Base-by-base conservation (phyloP, 495 filamentous ascomycete species). In the Schizothecium vesticola region DNA sequence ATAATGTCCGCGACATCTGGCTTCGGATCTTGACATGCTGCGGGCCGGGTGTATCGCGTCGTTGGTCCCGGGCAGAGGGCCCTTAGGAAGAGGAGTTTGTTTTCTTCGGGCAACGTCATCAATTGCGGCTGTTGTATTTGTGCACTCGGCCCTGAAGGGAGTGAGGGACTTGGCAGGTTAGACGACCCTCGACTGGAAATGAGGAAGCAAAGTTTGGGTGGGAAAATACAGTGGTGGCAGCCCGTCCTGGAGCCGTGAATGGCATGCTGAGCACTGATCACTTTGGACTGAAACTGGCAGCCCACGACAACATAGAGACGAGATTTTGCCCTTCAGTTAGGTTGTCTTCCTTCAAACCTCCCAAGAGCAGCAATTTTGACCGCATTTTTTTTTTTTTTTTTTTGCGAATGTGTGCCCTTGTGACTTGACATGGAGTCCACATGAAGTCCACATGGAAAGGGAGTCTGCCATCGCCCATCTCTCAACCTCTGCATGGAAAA, bases 301-400 rank as follows among this genome's bases (percentile, higher is more conserved):
- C 19, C 26, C 16, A 51, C 43, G 43, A 51, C 43, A 51, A 19
- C 43, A 33, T 2, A 6, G 26, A 28, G 26, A 28, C 26, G 6
- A 3, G 11, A 33, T 13, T 13, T 31, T 33, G 12, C 6, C 16
- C 19, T 8, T 19, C 43, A 51, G 16, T n/a, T n/a, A 2, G 62
- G n/a, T n/a, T 68, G 59, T 65, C 71, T 70, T 51, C 71, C 68
- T 68, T 29, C 26, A 56, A 56, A 3, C 55, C 26, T 24, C 58
- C 13, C 26, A 13, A 43, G 33, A 43, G 33, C 33, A 43, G 7
- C 23, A 31, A 13, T 13, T 55, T 64, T 64, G 61, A 56, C 23
- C 21, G 12, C 56, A 33, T 1, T 33, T 33, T 33, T 33, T 1
- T 3, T 1, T 33, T 33, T 33, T 33, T 1, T 3, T 12, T 13